These are phyloP conservation scores for Capsicum rhomboideum DNA, from an alignment of 257 asterid species.

Conservation along the genomic window DNA sequence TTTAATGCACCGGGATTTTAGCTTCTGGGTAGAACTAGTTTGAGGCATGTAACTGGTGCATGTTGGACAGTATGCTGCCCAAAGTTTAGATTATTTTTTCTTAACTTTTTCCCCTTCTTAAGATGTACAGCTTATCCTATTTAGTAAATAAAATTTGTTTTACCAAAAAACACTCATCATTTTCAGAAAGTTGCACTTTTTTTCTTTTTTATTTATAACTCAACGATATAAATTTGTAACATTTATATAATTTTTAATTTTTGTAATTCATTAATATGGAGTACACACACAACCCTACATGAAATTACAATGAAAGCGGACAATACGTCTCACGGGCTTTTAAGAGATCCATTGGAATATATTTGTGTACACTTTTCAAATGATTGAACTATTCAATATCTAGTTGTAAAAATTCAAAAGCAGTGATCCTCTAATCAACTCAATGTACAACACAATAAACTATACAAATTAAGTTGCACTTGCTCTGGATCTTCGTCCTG, in stretches of 20 bases:
- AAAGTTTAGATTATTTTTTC: too few species aligned
- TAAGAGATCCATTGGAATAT: neutral
- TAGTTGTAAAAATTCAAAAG: too few species aligned
- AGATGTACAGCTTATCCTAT: too few species aligned
- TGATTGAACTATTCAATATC: neutral
- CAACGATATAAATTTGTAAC: neutral
- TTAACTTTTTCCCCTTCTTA: too few species aligned
- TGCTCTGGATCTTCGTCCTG: neutral
- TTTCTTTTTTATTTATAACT: too few species aligned
- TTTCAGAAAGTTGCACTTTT: too few species aligned
- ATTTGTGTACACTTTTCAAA: neutral
- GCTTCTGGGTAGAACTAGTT: too few species aligned
- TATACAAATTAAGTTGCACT: neutral
- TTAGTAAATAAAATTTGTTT: too few species aligned
- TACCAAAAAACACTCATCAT: too few species aligned
- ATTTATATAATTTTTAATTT: neutral
- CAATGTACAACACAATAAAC: neutral
- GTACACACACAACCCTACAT: neutral
- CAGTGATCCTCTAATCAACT: neutral
- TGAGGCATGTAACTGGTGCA: too few species aligned
- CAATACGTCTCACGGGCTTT: neutral
- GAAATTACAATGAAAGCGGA: neutral
- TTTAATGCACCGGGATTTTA: too few species aligned
- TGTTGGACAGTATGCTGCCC: too few species aligned
- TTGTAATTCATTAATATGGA: neutral